These are phyloP conservation scores for Papiliotrema fonsecae DNA, from an alignment of 1,284 basidiomycete species.

Conservation along the genomic window DNA sequence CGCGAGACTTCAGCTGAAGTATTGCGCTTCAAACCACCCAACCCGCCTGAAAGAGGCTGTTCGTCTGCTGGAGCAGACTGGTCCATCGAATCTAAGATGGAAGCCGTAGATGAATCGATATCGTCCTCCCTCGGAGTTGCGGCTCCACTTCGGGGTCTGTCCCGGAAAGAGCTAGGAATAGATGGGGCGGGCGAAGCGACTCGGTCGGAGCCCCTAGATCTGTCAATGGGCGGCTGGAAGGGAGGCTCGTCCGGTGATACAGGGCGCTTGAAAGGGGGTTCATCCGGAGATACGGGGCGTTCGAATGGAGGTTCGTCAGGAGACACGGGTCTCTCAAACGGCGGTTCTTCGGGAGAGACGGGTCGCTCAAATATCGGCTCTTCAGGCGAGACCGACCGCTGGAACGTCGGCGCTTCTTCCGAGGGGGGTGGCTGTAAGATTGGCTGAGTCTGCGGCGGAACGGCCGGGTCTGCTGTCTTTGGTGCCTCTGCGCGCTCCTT, in stretches of 20 bases:
- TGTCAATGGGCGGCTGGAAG: neutral
- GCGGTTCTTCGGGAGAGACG: neutral
- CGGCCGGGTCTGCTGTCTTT: neutral
- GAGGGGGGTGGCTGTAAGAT: no score
- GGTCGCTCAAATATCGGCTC: neutral
- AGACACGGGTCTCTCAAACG: neutral
- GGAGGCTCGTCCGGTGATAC: neutral
- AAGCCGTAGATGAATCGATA: conserved; percentile 10
- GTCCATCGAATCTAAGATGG: conserved; percentile 8
- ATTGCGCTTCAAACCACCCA: conserved; percentile 47
- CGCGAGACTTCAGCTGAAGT: conserved; percentile 51
- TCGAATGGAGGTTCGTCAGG: neutral
- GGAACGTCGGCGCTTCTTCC: neutral
- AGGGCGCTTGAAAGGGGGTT: neutral
- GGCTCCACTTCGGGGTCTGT: neutral
- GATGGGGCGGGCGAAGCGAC: neutral
- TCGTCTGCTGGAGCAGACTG: conserved; percentile 17
- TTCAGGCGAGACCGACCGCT: neutral
- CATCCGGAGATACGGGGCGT: no score
- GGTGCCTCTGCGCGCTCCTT: neutral
- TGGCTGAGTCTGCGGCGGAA: no score
- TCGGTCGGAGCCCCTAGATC: no score
- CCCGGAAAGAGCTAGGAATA: no score
- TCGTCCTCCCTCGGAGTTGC: conserved; percentile 8
- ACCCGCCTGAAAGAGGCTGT: conserved; percentile 20